Evolutionary conservation across 2,329 filamentous ascomycete genomes (phyloP), one percentile per base, ranked within the genome.

Genomic region (Dothistroma pini): DNA sequence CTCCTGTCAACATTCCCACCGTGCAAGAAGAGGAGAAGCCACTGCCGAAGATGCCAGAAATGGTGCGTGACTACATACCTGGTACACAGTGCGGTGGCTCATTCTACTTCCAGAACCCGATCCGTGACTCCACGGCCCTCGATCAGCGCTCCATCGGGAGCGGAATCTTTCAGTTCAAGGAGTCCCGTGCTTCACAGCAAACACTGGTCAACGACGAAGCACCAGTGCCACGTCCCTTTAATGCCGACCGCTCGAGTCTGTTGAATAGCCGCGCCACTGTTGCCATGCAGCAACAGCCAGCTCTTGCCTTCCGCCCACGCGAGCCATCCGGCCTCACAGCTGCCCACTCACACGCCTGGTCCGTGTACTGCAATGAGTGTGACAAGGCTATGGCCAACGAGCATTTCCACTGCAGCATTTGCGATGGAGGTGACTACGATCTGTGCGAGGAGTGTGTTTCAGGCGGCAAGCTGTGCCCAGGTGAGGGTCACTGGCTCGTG

Each of bases 371-470:
- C 84, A 97, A 99, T 79, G 84, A 86, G 74, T 99, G 95, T 77
- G 89, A 91, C 68, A 81, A 80, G 63, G 85, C 87, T 48, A 91
- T 97, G 70, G 84, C 88, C 31, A 87, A 91, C 69, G 84, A 86
- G 56, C 93, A 99, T 77, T 99, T 90, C 76, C 95, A 99, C 78
- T 99, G 96, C 81, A 90, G 90, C 67, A 90, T 89, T 60, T 99
- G 95, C 74, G 91, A 97, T 66, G 86, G 89, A 60, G 95, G 93
- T 47, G 95, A 99, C 75, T 99, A 93, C 71, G 95, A 99, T 72
- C 84, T 99, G 32, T 99, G 96, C 81, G 83, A 87, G 66, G 76
- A 80, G 6, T 99, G 95, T 71, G 86, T 97, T 53, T 83, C 87
- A 54, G 79, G 82, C 48, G 93, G 93, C 65, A 82, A 89, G 60